Evolutionary conservation across 441 rosid species (phyloP), one percentile per base, ranked within the genome.

Genomic region (Arabidopsis hybrid): DNA sequence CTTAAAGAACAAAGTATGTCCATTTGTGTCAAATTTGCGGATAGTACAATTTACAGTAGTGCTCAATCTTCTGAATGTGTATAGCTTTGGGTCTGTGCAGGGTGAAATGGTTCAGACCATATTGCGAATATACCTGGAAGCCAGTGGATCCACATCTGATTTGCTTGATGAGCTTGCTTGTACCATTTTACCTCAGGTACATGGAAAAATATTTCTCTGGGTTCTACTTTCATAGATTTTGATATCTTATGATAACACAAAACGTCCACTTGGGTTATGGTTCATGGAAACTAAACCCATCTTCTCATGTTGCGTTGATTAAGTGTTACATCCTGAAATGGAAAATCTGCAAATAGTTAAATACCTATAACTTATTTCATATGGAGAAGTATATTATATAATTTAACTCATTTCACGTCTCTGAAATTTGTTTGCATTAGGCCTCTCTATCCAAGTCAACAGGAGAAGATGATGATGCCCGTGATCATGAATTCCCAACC

Each of bases 1-100:
- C 57, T 84, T 89, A 88, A 92, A 88, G 88, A 87, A 83, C 79
- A 89, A 88, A 80, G 98, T 92, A 79, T 40, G 89, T 76, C 42
- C 40, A 49, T 75, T 53, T 52, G 51, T 73, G 16, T 62, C 49
- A 73, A 67, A 49, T 69, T 60, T 47, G 12, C 8, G 65, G 38
- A 53, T 40, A 11, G 6, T 21, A 42, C 67, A 63, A 39, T 58
- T 71, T 50, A 46, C 3, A 8, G 56, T 34, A n/a, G 49, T 26
- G 51, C 32, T 40, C 67, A 38, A 1, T 42, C 50, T 67, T 72
- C 38, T 43, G 34, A 52, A 63, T 39, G 64, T 51, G 40, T 35
- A 21, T 55, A 42, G 47, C 57, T 61, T 76, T 58, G 69, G 74
- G 53, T 70, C 40, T 69, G 50, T 26, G 69, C 91, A 92, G 98